phyloP scores from a whole-genome alignment of 306 rosid species.

The Quillaja saponaria region DNA sequence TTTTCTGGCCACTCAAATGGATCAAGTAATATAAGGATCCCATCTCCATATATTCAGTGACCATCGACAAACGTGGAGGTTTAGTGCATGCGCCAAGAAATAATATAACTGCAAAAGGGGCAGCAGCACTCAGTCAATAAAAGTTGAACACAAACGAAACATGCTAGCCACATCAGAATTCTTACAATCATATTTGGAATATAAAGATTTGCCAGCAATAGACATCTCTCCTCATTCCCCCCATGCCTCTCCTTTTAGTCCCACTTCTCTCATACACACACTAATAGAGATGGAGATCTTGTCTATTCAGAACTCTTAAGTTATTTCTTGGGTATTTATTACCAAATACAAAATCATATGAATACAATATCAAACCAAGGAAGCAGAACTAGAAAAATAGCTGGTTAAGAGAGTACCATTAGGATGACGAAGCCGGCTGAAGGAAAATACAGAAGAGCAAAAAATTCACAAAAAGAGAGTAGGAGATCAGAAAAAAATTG shows the following conservation, averaged over 20 bases:
- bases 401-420: constrained; percentile 65
- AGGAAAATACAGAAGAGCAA: constrained; percentile 29
- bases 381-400: constrained; percentile 28
- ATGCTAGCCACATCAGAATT: constrained; percentile 11
- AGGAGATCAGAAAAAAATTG: constrained; percentile 34
- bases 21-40: constrained; percentile 92
- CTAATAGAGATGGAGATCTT: not conserved
- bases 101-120: constrained; percentile 78
- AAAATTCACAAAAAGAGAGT: constrained; percentile 18
- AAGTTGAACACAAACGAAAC: constrained; percentile 25
- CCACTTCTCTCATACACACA: not conserved
- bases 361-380: constrained; percentile 22
- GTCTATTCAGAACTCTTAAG: constrained; percentile 1
- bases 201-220: too few relatives aligned
- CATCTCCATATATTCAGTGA: constrained; percentile 96
- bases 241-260: too few relatives aligned
- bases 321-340: not conserved
- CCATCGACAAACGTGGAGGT: constrained; percentile 96
- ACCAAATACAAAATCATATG: constrained; percentile 19
- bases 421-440: constrained; percentile 98
- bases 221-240: not conserved
- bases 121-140: constrained; percentile 32
- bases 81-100: constrained; percentile 98
- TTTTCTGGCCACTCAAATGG: constrained; percentile 90
- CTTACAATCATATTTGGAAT: constrained; percentile 4